A percentile compares a stretch with the other conserved stretches of the same genome.
Evolutionary conservation across 257 asterid genomes (phyloP).

Genomic region (Coffea eugenioides): DNA sequence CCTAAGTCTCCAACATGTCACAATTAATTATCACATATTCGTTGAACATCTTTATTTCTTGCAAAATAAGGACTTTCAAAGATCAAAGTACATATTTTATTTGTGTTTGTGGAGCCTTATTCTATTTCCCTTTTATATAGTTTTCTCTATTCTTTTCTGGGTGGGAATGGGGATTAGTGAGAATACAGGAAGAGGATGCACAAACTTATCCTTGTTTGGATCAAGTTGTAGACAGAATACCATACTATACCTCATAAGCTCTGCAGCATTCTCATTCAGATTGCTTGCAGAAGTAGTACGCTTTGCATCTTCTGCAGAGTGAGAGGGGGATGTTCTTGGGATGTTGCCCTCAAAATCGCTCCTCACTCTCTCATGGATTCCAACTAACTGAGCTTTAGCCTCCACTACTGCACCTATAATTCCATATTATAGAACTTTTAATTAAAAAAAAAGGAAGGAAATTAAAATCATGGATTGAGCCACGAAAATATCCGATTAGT

Average conservation of each 20-base stretch:
- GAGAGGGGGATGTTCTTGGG: slow-evolving; percentile 31
- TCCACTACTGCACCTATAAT: slow-evolving; percentile 72
- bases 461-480: background rate
- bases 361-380: slow-evolving; percentile 92
- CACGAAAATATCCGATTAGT: no score
- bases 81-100: no score
- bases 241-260: slow-evolving; percentile 64
- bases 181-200: background rate
- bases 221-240: background rate
- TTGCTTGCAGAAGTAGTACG: slow-evolving; percentile 56
- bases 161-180: background rate
- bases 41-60: no score
- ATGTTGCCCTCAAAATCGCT: slow-evolving; percentile 60
- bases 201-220: background rate
- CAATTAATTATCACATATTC: no score
- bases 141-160: background rate
- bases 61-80: no score
- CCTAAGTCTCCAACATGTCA: no score
- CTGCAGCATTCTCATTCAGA: slow-evolving; percentile 87
- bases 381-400: slow-evolving; percentile 78
- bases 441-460: background rate
- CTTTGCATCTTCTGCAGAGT: slow-evolving; percentile 52
- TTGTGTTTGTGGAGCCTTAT: no score
- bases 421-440: slow-evolving; percentile 4
- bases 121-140: no score